These are phyloP conservation scores for Pseudozyma thailandica DNA, from an alignment of 1,284 basidiomycete genomes.

Conservation along the genomic window DNA sequence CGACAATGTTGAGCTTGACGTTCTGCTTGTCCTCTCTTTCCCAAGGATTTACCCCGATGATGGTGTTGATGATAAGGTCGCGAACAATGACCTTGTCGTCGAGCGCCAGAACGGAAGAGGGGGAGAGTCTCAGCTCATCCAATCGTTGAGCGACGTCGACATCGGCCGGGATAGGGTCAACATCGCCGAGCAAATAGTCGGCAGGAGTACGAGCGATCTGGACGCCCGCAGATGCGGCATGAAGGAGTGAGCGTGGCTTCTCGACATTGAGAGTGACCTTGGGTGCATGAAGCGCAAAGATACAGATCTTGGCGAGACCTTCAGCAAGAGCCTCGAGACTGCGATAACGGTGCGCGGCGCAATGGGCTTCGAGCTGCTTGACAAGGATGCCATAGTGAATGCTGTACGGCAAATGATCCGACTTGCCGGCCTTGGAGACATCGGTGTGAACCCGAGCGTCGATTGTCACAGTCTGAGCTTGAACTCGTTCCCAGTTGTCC, in stretches of 20 bases:
- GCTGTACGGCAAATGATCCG: slow-evolving; percentile 74
- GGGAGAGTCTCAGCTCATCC: slow-evolving; percentile 38
- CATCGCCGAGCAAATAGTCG: slow-evolving; percentile 48
- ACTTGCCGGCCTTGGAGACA: slow-evolving; percentile 72
- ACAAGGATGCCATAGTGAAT: slow-evolving; percentile 69
- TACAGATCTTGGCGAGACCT: slow-evolving; percentile 71
- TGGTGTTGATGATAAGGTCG: slow-evolving; percentile 73
- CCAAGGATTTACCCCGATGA: slow-evolving; percentile 79
- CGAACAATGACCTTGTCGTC: slow-evolving; percentile 70
- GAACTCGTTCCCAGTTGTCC: slow-evolving; percentile 63
- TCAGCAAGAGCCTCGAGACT: slow-evolving; percentile 59
- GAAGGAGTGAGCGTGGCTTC: slow-evolving; percentile 73
- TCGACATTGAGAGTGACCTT: slow-evolving; percentile 70
- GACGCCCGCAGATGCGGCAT: slow-evolving; percentile 72
- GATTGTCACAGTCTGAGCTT: slow-evolving; percentile 74
- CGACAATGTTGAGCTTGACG: slow-evolving; percentile 74
- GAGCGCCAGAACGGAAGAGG: slow-evolving; percentile 35
- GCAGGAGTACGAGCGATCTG: slow-evolving; percentile 65
- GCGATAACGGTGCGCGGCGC: slow-evolving; percentile 41
- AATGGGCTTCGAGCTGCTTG: slow-evolving; percentile 64
- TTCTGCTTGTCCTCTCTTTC: slow-evolving; percentile 78
- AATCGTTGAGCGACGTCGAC: slow-evolving; percentile 25
- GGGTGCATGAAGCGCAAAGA: slow-evolving; percentile 69
- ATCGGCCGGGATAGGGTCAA: slow-evolving; percentile 16
- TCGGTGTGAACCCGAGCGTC: slow-evolving; percentile 74